Conservation (phyloP, 2,329 filamentous ascomycete species). For the Colletotrichum tofieldiae region DNA sequence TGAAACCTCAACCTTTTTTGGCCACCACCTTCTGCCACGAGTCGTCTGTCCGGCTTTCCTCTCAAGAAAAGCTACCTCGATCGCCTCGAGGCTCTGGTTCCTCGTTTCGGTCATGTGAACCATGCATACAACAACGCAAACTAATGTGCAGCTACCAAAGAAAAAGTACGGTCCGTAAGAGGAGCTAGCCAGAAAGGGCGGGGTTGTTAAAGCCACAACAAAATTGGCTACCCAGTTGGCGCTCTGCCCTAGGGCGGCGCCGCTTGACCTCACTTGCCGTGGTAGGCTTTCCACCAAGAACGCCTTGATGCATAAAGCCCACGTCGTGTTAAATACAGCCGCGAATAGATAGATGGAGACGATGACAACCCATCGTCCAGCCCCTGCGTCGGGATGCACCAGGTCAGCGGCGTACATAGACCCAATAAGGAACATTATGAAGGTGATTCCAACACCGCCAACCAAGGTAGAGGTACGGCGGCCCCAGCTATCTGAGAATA, state of each 20-base stretch:
- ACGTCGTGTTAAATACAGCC: conserved; percentile 61
- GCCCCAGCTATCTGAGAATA: conserved; percentile 71
- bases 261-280: conserved; percentile 66
- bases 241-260: conserved; percentile 67
- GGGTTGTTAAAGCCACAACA: conserved; percentile 61
- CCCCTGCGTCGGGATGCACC: conserved; percentile 54
- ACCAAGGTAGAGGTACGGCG: conserved; percentile 67
- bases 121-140: conserved; percentile 53
- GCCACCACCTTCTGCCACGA: no score
- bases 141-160: conserved; percentile 58
- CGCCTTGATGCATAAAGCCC: conserved; percentile 66
- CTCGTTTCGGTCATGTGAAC: conserved; percentile 61
- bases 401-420: conserved; percentile 62
- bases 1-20: no score
- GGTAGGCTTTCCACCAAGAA: conserved; percentile 72
- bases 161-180: conserved; percentile 62
- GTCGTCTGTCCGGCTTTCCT: background rate
- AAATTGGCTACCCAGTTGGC: conserved; percentile 67
- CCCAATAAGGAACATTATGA: conserved; percentile 69
- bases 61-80: conserved; percentile 43
- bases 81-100: conserved; percentile 58
- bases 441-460: conserved; percentile 66
- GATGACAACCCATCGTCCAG: conserved; percentile 66
- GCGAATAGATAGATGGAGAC: conserved; percentile 66
- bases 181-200: conserved; percentile 55